Base-by-base conservation (phyloP, 495 filamentous ascomycete genomes). In the Penicillium parvum region DNA sequence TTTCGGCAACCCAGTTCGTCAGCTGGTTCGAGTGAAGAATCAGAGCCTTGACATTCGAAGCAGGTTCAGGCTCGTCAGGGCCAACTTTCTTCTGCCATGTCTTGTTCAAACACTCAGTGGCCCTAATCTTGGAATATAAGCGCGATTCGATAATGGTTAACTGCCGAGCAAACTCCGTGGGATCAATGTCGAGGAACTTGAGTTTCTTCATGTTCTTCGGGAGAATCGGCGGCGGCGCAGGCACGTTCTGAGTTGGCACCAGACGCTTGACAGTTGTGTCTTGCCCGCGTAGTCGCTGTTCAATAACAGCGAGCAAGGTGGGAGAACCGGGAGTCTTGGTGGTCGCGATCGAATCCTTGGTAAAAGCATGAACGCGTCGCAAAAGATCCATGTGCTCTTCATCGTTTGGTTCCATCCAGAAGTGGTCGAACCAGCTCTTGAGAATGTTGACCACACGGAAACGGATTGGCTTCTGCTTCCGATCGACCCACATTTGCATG, bases 171-270 rank as follows among this genome's bases (percentile, higher is more conserved):
- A 98, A 97, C 63, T 98, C 92, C 2, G 84, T 86, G 9, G 87
- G 82, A 57, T 98, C 92, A 43, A 98, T 96, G 59, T 98, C 94
- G 37, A 97, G 75, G 68, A 98, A 97, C 65, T 96, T 98, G 48
- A 98, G 80, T 62, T 95, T 97, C 81, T 92, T 96, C 88, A 97
- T 95, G 64, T 96, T 95, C 78, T 95, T 96, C 0, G 92, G 92
- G 57, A 96, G 80, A 52, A 97, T 96, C 8, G 92, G 89, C 32
- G 84, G 70, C 7, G 92, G 92, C 1, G 85, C 79, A 20, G 86
- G 79, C 41, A 76, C 79, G 57, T 77, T 87, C 50, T 91, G 75
- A 5, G 90, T 96, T 23, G 86, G 84, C 27, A 97, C 83, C 48
- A 98, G 75, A 35, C 86, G 79, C 55, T 92, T 95, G 10, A 81